A percentile compares a stretch with the other conserved stretches of the same genome.
These are phyloP conservation scores for Trametes coccinea DNA, from an alignment of 768 basidiomycete genomes.

Conservation along the genomic window DNA sequence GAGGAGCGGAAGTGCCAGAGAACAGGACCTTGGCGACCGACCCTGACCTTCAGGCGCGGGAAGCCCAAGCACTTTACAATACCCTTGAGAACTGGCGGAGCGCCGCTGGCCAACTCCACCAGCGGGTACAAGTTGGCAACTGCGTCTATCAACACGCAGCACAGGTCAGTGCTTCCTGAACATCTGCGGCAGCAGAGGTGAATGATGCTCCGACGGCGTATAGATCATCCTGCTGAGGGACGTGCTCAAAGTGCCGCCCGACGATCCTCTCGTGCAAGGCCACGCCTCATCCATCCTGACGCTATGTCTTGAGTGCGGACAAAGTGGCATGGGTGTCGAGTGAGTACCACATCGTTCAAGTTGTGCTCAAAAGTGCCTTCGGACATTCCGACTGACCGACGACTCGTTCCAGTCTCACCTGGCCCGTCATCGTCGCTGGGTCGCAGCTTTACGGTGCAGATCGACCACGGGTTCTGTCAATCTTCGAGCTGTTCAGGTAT, in stretches of 20 bases:
- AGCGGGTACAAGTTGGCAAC: slow-evolving; percentile 36
- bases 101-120: slow-evolving; percentile 26
- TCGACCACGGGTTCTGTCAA: slow-evolving; percentile 28
- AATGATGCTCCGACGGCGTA: slow-evolving; percentile 12
- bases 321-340: slow-evolving; percentile 34
- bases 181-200: slow-evolving; percentile 7
- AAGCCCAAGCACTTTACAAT: slow-evolving; percentile 29
- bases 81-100: slow-evolving; percentile 31
- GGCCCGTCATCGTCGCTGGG: slow-evolving; percentile 36
- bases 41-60: slow-evolving; percentile 23
- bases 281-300: slow-evolving; percentile 32
- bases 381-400: slow-evolving; percentile 7
- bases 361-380: neutral
- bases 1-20: slow-evolving; percentile 22
- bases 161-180: slow-evolving; percentile 32
- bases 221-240: slow-evolving; percentile 39
- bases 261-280: slow-evolving; percentile 33
- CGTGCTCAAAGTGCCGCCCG: slow-evolving; percentile 31
- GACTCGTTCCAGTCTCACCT: slow-evolving; percentile 28
- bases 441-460: slow-evolving; percentile 30
- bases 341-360: slow-evolving; percentile 24
- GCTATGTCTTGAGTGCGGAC: slow-evolving; percentile 33
- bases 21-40: slow-evolving; percentile 18
- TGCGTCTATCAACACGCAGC: slow-evolving; percentile 37
- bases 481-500: slow-evolving; percentile 36